A percentile compares a stretch with the other conserved stretches of the same genome.
These are phyloP conservation scores for Silybum marianum DNA, from an alignment of 129 eudicot species.

Conservation along the genomic window DNA sequence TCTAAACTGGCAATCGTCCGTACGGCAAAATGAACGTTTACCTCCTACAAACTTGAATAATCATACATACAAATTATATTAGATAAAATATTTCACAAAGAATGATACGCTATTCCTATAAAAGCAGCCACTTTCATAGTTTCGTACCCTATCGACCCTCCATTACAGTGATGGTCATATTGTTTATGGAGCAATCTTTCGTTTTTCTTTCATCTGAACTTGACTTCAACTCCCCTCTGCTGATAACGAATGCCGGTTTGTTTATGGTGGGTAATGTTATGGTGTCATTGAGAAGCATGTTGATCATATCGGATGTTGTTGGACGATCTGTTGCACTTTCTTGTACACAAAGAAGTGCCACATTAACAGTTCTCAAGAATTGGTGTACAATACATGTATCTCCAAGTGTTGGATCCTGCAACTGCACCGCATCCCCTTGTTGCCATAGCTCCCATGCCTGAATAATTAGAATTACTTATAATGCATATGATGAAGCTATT, in stretches of 20 bases:
- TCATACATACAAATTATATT: neutral
- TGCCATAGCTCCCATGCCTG: slow-evolving; percentile 58
- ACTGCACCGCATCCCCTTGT: slow-evolving; percentile 28
- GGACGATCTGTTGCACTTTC: slow-evolving; percentile 45
- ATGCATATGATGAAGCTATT: neutral
- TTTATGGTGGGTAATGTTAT: slow-evolving; percentile 27
- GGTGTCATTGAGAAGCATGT: slow-evolving; percentile 42
- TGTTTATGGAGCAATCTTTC: slow-evolving; percentile 19
- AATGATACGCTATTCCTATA: neutral
- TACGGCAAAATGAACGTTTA: no score
- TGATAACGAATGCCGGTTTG: slow-evolving; percentile 28
- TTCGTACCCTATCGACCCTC: slow-evolving; percentile 20
- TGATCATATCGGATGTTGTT: slow-evolving; percentile 32
- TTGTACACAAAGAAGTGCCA: slow-evolving; percentile 52
- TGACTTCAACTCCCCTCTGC: neutral
- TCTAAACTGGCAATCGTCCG: neutral
- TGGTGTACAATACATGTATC: slow-evolving; percentile 12
- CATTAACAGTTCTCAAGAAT: slow-evolving; percentile 33
- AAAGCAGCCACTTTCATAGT: neutral
- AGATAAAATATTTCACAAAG: neutral
- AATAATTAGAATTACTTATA: neutral
- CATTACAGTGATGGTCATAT: slow-evolving; percentile 19
- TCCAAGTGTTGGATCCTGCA: slow-evolving; percentile 33
- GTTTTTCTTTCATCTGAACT: slow-evolving; percentile 19
- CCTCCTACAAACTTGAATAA: neutral